These are phyloP conservation scores for Aspergillus luchuensis DNA, from an alignment of 2,329 filamentous ascomycete species.

Conservation along the genomic window DNA sequence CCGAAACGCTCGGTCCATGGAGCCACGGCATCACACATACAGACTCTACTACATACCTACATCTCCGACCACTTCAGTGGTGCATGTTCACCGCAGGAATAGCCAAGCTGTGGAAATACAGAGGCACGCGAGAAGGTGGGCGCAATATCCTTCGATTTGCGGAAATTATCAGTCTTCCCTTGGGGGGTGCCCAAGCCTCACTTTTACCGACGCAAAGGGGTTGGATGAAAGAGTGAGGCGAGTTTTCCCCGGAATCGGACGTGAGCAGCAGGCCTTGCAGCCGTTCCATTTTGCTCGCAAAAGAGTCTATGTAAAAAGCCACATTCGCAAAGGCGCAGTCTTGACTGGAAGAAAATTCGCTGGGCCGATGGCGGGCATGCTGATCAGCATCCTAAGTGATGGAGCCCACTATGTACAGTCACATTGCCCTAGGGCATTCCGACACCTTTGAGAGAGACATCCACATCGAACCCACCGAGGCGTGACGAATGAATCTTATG, in stretches of 20 bases:
- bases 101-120: constrained; percentile 11
- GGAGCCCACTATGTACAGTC: constrained; percentile 1
- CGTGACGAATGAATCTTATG: constrained; percentile 3
- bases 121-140: constrained; percentile 13
- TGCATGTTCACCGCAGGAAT: constrained; percentile 25
- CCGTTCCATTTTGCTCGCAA: constrained; percentile 13
- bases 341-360: constrained; percentile 9
- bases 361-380: constrained; percentile 10
- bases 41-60: constrained; percentile 23
- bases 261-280: constrained; percentile 18
- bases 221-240: constrained; percentile 43
- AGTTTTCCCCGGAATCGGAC: constrained; percentile 26
- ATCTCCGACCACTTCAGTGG: constrained; percentile 2
- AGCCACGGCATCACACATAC: constrained; percentile 38
- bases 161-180: constrained; percentile 17
- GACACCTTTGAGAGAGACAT: neutral
- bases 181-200: constrained; percentile 26
- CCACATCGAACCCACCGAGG: neutral
- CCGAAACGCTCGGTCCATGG: constrained; percentile 26
- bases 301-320: constrained; percentile 11
- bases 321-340: constrained; percentile 14
- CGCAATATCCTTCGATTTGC: constrained; percentile 21
- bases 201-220: constrained; percentile 28
- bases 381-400: constrained; percentile 16
- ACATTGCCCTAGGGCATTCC: constrained; percentile 6